Conservation (phyloP, 768 basidiomycete genomes). For the Macrocybe gigantea region DNA sequence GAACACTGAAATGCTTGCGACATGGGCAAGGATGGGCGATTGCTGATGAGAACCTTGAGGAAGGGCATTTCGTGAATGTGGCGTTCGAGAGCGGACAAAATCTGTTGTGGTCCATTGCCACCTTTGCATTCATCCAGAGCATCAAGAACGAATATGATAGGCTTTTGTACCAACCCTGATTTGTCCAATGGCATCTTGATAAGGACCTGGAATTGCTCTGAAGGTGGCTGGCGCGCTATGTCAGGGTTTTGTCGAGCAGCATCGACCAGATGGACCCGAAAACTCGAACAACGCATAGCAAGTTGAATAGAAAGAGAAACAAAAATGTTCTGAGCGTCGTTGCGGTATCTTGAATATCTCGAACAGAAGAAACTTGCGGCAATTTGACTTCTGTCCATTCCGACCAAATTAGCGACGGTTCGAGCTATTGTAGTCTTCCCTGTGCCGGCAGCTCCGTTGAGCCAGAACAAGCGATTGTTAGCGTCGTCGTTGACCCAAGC, state of each 20-base stretch:
- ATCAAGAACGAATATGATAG: slow-evolving; percentile 14
- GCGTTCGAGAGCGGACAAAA: slow-evolving; percentile 8
- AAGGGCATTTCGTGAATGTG: slow-evolving; percentile 8
- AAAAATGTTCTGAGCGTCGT: slow-evolving; percentile 9
- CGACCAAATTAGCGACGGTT: slow-evolving; percentile 10
- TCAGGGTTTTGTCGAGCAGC: slow-evolving; percentile 4
- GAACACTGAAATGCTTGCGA: not conserved
- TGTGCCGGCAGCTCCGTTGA: slow-evolving; percentile 16
- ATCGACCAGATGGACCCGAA: slow-evolving; percentile 6
- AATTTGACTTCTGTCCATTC: slow-evolving; percentile 9
- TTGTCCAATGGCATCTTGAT: slow-evolving; percentile 8
- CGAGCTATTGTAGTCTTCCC: slow-evolving; percentile 16
- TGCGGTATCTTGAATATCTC: slow-evolving; percentile 8
- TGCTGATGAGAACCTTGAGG: slow-evolving; percentile 12
- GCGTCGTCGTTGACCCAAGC: slow-evolving; percentile 8
- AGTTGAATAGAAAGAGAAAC: slow-evolving; percentile 9
- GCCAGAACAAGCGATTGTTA: slow-evolving; percentile 11
- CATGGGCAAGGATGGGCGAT: slow-evolving; percentile 7
- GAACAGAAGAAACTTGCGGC: slow-evolving; percentile 17
- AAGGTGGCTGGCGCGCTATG: not conserved
- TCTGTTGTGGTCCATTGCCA: slow-evolving; percentile 5
- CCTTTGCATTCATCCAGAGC: slow-evolving; percentile 15
- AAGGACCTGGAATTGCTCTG: slow-evolving; percentile 9
- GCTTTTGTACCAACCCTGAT: slow-evolving; percentile 3
- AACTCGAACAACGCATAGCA: slow-evolving; percentile 5